These are phyloP conservation scores for Saturnispora sanitii DNA, from an alignment of 805 yeast species.

Conservation along the genomic window DNA sequence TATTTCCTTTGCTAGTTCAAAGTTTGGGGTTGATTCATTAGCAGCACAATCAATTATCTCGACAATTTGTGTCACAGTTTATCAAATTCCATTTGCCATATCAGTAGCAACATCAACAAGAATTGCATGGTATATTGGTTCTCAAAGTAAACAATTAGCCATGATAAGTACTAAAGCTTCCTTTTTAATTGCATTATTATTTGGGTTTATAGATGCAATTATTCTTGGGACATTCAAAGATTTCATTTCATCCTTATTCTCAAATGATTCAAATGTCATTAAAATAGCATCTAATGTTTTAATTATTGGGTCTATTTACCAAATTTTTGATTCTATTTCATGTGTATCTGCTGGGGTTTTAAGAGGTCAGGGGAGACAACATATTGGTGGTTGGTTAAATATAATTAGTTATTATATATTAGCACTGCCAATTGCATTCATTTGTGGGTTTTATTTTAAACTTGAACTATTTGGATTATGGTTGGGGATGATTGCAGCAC, in stretches of 20 bases:
- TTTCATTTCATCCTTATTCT: slow-evolving; percentile 43
- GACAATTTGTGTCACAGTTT: slow-evolving; percentile 37
- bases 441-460: slow-evolving; percentile 41
- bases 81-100: slow-evolving; percentile 49
- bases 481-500: slow-evolving; percentile 49
- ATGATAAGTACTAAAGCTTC: slow-evolving; percentile 30
- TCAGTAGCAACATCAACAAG: slow-evolving; percentile 51
- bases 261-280: slow-evolving; percentile 50
- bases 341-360: slow-evolving; percentile 69
- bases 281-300: slow-evolving; percentile 39
- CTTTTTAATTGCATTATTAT: slow-evolving; percentile 24
- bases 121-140: slow-evolving; percentile 46
- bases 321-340: slow-evolving; percentile 57
- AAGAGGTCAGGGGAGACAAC: slow-evolving; percentile 70
- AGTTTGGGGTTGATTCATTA: slow-evolving; percentile 41
- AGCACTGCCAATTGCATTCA: slow-evolving; percentile 52
- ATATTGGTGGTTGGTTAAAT: slow-evolving; percentile 51
- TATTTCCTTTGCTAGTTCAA: slow-evolving; percentile 44
- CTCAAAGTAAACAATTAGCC: slow-evolving; percentile 29
- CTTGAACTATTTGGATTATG: slow-evolving; percentile 52
- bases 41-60: slow-evolving; percentile 45
- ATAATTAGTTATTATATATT: slow-evolving; percentile 48
- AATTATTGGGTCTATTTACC: slow-evolving; percentile 59
- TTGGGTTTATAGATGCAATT: slow-evolving; percentile 38
- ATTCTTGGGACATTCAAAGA: slow-evolving; percentile 35